phyloP scores from a whole-genome alignment of 2,329 filamentous ascomycete species.

The Cercospora sp. region DNA sequence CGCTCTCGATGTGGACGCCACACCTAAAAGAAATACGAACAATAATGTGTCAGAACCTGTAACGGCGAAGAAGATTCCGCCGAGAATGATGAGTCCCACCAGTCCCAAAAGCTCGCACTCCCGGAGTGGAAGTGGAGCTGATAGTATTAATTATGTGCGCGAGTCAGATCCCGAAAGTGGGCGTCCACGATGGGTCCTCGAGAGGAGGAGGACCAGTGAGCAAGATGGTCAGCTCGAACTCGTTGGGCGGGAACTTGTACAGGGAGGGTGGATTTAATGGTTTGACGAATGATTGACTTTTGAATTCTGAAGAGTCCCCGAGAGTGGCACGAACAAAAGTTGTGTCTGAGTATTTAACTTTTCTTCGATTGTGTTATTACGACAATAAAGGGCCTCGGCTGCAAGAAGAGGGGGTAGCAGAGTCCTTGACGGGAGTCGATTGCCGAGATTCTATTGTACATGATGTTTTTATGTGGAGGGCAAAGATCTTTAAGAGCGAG shows the following conservation, averaged over 20 bases:
- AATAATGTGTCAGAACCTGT: constrained; percentile 18
- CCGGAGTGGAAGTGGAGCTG: constrained; percentile 55
- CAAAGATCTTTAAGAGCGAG: background rate
- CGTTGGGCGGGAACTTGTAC: constrained; percentile 64
- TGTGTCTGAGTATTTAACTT: background rate
- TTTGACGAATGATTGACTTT: background rate
- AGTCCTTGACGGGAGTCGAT: background rate
- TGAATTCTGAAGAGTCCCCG: background rate
- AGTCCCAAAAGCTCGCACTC: constrained; percentile 26
- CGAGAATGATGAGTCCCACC: constrained; percentile 10
- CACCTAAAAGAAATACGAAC: constrained; percentile 23
- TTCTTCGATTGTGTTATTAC: background rate
- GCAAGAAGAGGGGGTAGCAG: background rate
- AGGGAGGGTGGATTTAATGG: constrained; percentile 50
- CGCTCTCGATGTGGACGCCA: constrained; percentile 26
- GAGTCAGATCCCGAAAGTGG: constrained; percentile 62
- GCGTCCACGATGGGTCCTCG: constrained; percentile 65
- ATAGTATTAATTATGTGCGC: constrained; percentile 68
- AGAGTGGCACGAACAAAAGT: background rate
- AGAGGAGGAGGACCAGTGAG: constrained; percentile 66
- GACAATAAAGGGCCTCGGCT: background rate
- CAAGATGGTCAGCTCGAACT: constrained; percentile 62
- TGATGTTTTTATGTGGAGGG: background rate
- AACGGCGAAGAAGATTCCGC: constrained; percentile 26
- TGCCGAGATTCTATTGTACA: background rate